Evolutionary conservation across 441 rosid species (phyloP).

Genomic region (Erysimum cheiri): DNA sequence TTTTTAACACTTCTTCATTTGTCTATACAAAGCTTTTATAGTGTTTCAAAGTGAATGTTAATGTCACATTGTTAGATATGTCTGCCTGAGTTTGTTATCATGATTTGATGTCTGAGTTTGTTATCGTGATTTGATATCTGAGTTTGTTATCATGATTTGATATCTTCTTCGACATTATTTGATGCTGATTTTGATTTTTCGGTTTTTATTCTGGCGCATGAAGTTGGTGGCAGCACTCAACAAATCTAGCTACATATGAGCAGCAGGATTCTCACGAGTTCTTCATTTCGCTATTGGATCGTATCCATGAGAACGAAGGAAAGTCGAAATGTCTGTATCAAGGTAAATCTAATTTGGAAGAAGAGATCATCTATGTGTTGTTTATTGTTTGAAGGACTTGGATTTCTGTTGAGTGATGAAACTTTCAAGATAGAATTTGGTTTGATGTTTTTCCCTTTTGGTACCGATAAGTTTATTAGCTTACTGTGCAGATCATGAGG

Average conservation of each 20-base stretch:
- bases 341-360: slow-evolving; percentile 48
- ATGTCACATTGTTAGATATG: slow-evolving; percentile 21
- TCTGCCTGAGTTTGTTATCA: slow-evolving; percentile 19
- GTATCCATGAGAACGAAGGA: slow-evolving; percentile 77
- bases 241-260: slow-evolving; percentile 77
- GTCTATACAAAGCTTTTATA: slow-evolving; percentile 12
- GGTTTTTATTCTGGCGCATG: slow-evolving; percentile 21
- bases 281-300: slow-evolving; percentile 80
- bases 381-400: neutral
- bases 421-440: neutral
- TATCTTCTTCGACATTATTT: slow-evolving; percentile 24
- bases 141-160: neutral
- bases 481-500: slow-evolving; percentile 61
- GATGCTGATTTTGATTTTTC: slow-evolving; percentile 49
- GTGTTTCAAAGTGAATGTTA: slow-evolving; percentile 29
- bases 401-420: slow-evolving; percentile 4
- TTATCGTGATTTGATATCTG: neutral
- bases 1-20: neutral
- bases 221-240: slow-evolving; percentile 95
- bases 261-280: slow-evolving; percentile 95
- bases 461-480: slow-evolving; percentile 39
- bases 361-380: neutral
- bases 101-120: too few relatives aligned
- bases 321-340: slow-evolving; percentile 55
- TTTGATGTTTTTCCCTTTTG: slow-evolving; percentile 11